phyloP scores from a whole-genome alignment of 805 yeast genomes.

The Blastobotrys terrestris region DNA sequence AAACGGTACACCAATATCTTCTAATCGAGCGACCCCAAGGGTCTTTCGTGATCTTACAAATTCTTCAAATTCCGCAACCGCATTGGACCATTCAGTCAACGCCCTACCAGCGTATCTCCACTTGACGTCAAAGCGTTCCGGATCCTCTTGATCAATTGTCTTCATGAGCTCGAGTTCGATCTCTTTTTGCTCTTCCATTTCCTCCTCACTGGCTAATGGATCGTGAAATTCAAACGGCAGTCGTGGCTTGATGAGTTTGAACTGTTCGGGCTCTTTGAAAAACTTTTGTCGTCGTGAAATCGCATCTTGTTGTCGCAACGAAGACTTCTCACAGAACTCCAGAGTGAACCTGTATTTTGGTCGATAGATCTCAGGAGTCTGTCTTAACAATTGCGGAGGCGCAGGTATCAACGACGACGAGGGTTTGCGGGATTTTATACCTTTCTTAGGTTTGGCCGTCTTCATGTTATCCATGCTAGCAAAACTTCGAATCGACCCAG shows the following conservation, averaged over 20 bases:
- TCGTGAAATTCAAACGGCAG: conserved; percentile 16
- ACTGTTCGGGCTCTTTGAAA: not conserved
- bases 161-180: not conserved
- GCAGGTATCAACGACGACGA: conserved; percentile 20
- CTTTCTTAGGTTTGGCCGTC: not conserved
- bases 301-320: not conserved
- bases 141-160: not conserved
- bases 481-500: conserved; percentile 4
- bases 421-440: not conserved
- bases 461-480: not conserved
- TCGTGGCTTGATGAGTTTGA: conserved; percentile 10
- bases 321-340: conserved; percentile 14
- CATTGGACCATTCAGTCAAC: conserved; percentile 34
- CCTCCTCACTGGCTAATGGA: conserved; percentile 5
- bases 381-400: conserved; percentile 26
- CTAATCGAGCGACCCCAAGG: conserved; percentile 22
- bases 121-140: conserved; percentile 15
- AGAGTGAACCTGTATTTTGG: conserved; percentile 26
- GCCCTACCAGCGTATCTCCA: conserved; percentile 37
- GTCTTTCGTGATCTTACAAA: conserved; percentile 26
- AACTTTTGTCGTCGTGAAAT: not conserved
- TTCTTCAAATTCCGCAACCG: conserved; percentile 33
- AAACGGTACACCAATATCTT: conserved; percentile 32
- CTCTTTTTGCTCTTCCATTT: conserved; percentile 7
- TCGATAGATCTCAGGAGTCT: conserved; percentile 27